Base-by-base conservation (phyloP, 148 eudicot species). In the Linanthus parryae region DNA sequence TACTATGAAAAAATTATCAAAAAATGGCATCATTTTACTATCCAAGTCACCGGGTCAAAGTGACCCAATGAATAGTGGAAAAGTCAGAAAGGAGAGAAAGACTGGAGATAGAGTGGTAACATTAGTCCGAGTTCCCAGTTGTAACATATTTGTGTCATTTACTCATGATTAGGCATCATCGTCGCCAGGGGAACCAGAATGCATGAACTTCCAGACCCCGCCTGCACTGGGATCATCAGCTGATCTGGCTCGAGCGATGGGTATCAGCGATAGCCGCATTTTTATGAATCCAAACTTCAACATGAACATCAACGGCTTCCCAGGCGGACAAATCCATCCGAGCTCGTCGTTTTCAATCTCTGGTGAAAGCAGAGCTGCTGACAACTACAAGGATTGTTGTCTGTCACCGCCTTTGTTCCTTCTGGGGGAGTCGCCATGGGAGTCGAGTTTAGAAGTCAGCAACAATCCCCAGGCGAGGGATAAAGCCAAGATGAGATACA, bases 401-500 rank as follows among this genome's bases (percentile, higher is more conserved):
- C 30, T 79, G 25, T n/a, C n/a, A n/a, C n/a, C n/a, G n/a, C n/a
- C n/a, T n/a, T n/a, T 61, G 29, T 68, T 72, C 23, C 66, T 79
- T n/a, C n/a, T n/a, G 3, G 78, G 65, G 7, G 71, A 79, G 9
- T 75, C 78, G 7, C 71, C 72, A 5, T 72, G 81, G 81, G 75
- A 75, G n/a, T 56, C 73, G 2, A 63, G 39, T 42, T 40, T 69
- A 16, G 76, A 75, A 50, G 48, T 63, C 18, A 56, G 75, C 42
- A 48, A 66, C 24, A n/a, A n/a, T n/a, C 78, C 78, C 11, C 72
- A 68, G 44, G 75, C 81, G 22, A 69, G 85, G 58, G 75, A 72
- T 42, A 72, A 75, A 55, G 85, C 85, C n/a, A 79, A 72, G 68
- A 75, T 79, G 75, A 72, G 85, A 56, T 79, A 75, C 71, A 68